Evolutionary conservation across 163 green algal genomes (phyloP), one percentile per base, ranked within the genome.

Genomic region (Coccomyxa subellipsoidea): DNA sequence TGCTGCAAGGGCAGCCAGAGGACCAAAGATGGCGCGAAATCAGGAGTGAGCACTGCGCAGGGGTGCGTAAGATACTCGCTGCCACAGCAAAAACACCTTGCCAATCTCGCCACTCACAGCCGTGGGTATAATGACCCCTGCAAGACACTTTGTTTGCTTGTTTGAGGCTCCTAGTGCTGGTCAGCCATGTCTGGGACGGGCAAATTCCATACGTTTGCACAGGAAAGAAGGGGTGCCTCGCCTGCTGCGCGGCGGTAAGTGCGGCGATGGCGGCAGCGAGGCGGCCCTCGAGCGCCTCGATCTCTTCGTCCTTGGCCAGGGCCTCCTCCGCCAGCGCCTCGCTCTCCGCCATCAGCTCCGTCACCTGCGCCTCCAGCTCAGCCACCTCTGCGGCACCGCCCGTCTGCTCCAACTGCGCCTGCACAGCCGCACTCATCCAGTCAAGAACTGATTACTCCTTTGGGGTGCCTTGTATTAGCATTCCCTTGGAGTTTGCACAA

Each of bases 241-340:
- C 47, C 47, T 59, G 47, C 23, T 59, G 47, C 21, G 47, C 47
- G 23, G 47, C 47, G 47, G 47, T 18, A 18, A 59, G 47, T 12
- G 47, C 47, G 15, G 21, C n/a, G 31, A 47, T 39, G 7, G 70
- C 32, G 70, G 37, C 73, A 39, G 69, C 37, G 10, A 81, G 76
- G 25, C n/a, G 40, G 40, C 18, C 73, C 34, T 35, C 38, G 21
- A 79, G 73, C 37, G 4, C 23, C 7, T 79, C 73, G 18, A 79
- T 79, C 73, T 79, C 73, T 18, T 79, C 73, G 6, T 79, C 73
- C 9, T 66, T 59, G 73, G 37, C 37, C 23, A 79, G 37, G 37
- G 12, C 37, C 73, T 79, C 73, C 29, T 79, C 37, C 18, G 37
- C 37, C 37, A 35, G 37, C 37, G 36, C 37, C 36, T 79, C 73